Percentiles rank a stretch among this genome's conserved stretches.
Conservation (phyloP, 345 rosid genomes). For the Euphorbia lathyris region DNA sequence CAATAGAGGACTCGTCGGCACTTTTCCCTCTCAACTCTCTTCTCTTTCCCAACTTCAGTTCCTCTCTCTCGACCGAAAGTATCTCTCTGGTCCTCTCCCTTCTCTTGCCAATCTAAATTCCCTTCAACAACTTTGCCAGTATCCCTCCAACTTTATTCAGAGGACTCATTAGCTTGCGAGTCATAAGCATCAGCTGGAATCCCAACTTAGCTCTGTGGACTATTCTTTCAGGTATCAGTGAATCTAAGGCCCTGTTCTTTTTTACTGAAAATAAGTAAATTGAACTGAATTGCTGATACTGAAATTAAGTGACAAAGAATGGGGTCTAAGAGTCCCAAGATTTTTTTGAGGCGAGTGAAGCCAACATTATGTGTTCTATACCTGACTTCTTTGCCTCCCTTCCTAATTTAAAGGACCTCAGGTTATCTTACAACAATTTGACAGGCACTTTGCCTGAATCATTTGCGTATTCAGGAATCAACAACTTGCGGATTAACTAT, state of each 20-base stretch:
- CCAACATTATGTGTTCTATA: conserved; percentile 45
- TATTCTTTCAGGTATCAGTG: conserved; percentile 52
- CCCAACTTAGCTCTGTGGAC: conserved; percentile 40
- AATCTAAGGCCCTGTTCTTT: no score
- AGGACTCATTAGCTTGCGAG: conserved; percentile 55
- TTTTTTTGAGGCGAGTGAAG: conserved; percentile 38
- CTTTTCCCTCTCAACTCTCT: conserved; percentile 48
- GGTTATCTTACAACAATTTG: conserved; percentile 72
- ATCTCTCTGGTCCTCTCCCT: conserved; percentile 59
- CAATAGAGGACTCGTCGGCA: conserved; percentile 40
- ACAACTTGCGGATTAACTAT: conserved; percentile 64
- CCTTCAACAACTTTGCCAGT: conserved; percentile 55
- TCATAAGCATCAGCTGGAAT: conserved; percentile 46
- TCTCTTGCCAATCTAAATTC: conserved; percentile 43
- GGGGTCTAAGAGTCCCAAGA: no score
- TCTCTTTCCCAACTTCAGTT: conserved; percentile 48
- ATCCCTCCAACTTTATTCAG: conserved; percentile 49
- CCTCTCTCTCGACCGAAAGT: conserved; percentile 47
- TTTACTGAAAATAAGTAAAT: no score
- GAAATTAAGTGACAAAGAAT: no score
- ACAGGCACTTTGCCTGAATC: conserved; percentile 66
- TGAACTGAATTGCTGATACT: no score
- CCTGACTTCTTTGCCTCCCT: conserved; percentile 62
- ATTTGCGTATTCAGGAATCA: conserved; percentile 45
- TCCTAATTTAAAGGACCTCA: conserved; percentile 41